Conservation (phyloP, 2,329 filamentous ascomycete species). For the Fusarium sp. region DNA sequence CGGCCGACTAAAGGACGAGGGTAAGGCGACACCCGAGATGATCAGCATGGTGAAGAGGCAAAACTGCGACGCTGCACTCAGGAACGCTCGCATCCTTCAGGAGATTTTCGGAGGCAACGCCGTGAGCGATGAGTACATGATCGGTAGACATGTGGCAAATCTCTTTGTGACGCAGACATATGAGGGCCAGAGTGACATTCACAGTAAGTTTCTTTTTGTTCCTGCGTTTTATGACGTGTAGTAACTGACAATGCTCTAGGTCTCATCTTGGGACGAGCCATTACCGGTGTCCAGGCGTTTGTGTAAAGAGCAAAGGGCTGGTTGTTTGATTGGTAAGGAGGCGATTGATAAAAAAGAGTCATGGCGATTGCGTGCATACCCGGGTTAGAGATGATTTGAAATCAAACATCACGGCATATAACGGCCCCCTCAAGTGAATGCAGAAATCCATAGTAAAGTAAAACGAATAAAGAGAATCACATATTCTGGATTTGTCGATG, state of each 20-base stretch:
- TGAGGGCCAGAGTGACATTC: constrained; percentile 98
- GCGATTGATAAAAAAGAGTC: constrained; percentile 12
- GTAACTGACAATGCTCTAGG: constrained; percentile 59
- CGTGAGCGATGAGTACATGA: constrained; percentile 96
- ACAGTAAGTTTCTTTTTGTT: constrained; percentile 72
- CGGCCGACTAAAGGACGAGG: constrained; percentile 90
- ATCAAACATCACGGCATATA: constrained; percentile 15
- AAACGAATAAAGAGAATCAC: background rate
- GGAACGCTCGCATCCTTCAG: constrained; percentile 83
- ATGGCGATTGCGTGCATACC: constrained; percentile 15
- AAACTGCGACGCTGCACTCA: constrained; percentile 92
- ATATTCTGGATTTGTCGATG: background rate
- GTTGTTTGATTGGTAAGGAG: constrained; percentile 20
- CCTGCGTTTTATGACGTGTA: constrained; percentile 1
- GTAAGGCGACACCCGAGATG: constrained; percentile 92
- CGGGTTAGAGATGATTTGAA: constrained; percentile 33
- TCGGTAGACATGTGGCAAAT: constrained; percentile 95
- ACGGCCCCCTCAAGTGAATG: background rate
- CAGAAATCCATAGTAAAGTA: background rate
- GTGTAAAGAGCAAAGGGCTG: constrained; percentile 55
- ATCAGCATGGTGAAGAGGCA: constrained; percentile 96
- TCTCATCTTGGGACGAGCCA: constrained; percentile 75
- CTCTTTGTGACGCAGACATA: constrained; percentile 98
- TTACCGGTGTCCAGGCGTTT: constrained; percentile 84
- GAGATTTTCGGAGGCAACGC: constrained; percentile 98